Conservation (phyloP, 2,329 filamentous ascomycete species). For the Periconia digitata region DNA sequence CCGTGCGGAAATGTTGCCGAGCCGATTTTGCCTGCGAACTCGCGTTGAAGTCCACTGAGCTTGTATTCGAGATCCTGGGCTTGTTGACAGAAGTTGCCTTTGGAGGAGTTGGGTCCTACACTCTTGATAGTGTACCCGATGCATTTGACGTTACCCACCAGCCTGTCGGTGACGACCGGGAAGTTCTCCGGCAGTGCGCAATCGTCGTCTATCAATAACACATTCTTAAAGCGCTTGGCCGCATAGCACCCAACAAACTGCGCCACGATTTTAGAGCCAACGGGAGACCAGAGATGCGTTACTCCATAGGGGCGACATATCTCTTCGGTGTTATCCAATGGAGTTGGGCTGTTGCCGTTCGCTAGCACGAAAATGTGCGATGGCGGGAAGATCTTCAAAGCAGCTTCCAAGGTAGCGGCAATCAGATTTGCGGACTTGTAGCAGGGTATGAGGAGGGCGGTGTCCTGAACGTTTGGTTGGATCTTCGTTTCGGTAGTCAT, state of each 20-base stretch:
- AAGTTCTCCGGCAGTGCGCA: constrained; percentile 52
- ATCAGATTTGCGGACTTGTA: constrained; percentile 51
- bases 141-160: constrained; percentile 47
- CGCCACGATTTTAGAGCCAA: constrained; percentile 54
- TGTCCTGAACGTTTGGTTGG: constrained; percentile 36
- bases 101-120: constrained; percentile 40
- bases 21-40: constrained; percentile 49
- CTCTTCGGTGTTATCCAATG: constrained; percentile 52
- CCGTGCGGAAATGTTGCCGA: constrained; percentile 55
- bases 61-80: constrained; percentile 59
- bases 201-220: constrained; percentile 55
- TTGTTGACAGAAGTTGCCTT: constrained; percentile 46
- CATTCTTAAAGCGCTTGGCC: constrained; percentile 49
- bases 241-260: constrained; percentile 54
- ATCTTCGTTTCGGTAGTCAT: constrained; percentile 24
- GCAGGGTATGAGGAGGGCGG: constrained; percentile 51
- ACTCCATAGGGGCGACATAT: constrained; percentile 49
- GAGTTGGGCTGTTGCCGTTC: constrained; percentile 51
- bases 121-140: constrained; percentile 55
- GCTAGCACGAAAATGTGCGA: constrained; percentile 53
- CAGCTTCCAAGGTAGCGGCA: constrained; percentile 47
- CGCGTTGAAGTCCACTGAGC: constrained; percentile 50
- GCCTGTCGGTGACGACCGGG: constrained; percentile 49
- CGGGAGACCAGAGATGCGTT: constrained; percentile 53
- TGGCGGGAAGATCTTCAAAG: constrained; percentile 50